Base-by-base conservation (phyloP, 768 basidiomycete species). In the Leccinellum albellum region DNA sequence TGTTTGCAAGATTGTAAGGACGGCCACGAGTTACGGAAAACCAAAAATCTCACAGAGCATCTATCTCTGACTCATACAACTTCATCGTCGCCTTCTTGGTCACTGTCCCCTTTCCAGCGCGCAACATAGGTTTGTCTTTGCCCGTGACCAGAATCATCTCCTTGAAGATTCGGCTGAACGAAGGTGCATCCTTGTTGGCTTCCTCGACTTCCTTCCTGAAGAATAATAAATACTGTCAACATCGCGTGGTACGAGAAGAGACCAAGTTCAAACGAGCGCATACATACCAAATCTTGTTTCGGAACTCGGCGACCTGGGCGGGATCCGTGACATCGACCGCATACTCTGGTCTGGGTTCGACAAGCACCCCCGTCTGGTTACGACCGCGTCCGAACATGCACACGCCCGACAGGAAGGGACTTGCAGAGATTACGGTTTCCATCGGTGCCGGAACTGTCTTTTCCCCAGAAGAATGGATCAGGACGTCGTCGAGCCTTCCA, bases 131-230 rank as follows among this genome's bases (percentile, higher is more conserved):
- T 54, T 79, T 79, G 0, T 66, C 70, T 24, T 74, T 61, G 3
- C 70, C 66, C 0, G 80, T 71, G 15, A 82, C 64, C 28, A 82
- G 44, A 35, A 84, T 78, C 79, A 83, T 79, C 61, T 83, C 78
- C 59, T 78, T 79, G 66, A 78, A 80, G 13, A 80, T 71, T n/a
- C 75, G 69, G 53, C 76, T 78, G 48, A 75, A 79, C 0, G 70
- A 55, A 0, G 79, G 79, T 0, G 74, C 73, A 1, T 63, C 62
- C 20, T 58, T 64, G 60, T 81, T 82, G 3, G 78, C 79, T 29
- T 78, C 72, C 21, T 78, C 78, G 2, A 79, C 71, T 12, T 66
- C 58, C 2, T 66, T 69, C 74, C 75, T 79, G 52, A 9, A 1
- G 9, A 17, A 6, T 15, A 24, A 7, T 7, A 3, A 5, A 17